These are phyloP conservation scores for Lepidium sativum DNA, from an alignment of 345 rosid species.

Conservation along the genomic window DNA sequence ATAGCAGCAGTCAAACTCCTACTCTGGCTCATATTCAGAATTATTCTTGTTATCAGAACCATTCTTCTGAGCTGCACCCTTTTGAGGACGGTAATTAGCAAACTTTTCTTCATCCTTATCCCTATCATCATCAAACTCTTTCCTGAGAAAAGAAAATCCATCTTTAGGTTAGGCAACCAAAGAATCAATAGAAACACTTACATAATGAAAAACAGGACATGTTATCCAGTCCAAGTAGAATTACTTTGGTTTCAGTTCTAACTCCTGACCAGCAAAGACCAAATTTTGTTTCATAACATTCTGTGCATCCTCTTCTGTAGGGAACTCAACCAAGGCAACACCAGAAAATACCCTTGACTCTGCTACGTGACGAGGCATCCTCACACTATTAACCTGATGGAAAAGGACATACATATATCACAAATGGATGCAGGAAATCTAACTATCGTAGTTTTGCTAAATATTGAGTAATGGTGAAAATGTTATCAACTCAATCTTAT, in stretches of 20 bases:
- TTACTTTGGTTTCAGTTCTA: constrained; percentile 81
- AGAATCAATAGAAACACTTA: neutral
- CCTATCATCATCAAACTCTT: constrained; percentile 74
- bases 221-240: neutral
- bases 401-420: neutral
- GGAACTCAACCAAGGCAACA: constrained; percentile 78
- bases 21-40: constrained; percentile 47
- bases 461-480: neutral
- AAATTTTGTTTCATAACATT: constrained; percentile 47
- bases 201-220: neutral
- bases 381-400: constrained; percentile 73
- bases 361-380: constrained; percentile 80
- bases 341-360: constrained; percentile 69
- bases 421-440: neutral
- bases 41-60: constrained; percentile 32
- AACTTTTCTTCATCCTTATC: constrained; percentile 39
- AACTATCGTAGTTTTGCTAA: neutral
- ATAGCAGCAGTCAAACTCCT: constrained; percentile 10
- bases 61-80: constrained; percentile 40
- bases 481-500: neutral
- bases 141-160: constrained; percentile 37
- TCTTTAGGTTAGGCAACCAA: neutral
- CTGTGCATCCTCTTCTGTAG: constrained; percentile 64
- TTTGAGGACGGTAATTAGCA: constrained; percentile 31
- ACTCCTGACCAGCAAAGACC: constrained; percentile 57